Percentiles rank a stretch among this genome's conserved stretches.
phyloP scores from a whole-genome alignment of 352 stramenopile genomes.

The Globisporangium cylindrosporum region DNA sequence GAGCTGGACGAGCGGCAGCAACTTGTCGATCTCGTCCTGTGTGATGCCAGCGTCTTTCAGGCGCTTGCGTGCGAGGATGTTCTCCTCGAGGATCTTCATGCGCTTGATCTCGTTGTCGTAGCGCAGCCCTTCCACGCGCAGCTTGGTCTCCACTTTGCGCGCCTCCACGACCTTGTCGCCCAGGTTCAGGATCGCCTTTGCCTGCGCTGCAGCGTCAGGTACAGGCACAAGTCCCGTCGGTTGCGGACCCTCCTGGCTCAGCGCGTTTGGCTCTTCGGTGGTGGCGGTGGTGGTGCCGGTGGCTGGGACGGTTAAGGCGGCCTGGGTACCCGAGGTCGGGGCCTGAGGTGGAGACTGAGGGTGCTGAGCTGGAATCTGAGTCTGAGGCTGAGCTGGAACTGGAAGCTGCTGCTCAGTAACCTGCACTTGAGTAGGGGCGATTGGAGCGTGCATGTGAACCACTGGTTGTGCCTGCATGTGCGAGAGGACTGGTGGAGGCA shows the following conservation, averaged over 20 bases:
- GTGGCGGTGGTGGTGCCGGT: not conserved
- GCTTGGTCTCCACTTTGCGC: conserved; percentile 13
- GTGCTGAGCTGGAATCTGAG: not conserved
- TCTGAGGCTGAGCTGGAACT: not conserved
- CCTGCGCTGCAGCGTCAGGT: not conserved
- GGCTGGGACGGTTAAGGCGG: not conserved
- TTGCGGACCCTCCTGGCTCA: not conserved
- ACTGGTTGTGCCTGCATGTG: not conserved
- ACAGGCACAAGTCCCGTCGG: not conserved
- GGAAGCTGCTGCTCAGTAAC: not conserved
- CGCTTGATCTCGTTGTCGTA: conserved; percentile 23
- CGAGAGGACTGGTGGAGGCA: not conserved
- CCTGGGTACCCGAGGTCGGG: not conserved
- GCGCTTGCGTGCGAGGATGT: conserved; percentile 20
- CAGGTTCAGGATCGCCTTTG: conserved; percentile 8
- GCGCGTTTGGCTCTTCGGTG: not conserved
- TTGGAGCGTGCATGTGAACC: not conserved
- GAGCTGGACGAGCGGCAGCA: conserved; percentile 10
- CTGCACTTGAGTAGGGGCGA: not conserved
- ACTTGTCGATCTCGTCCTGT: conserved; percentile 17
- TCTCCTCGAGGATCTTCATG: conserved; percentile 20
- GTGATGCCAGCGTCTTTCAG: conserved; percentile 18
- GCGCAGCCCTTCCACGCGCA: conserved; percentile 17
- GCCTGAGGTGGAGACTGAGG: not conserved
- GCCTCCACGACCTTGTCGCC: conserved; percentile 20